These are phyloP conservation scores for Penicillium sumatraense DNA, from an alignment of 2,329 filamentous ascomycete species.

Conservation along the genomic window DNA sequence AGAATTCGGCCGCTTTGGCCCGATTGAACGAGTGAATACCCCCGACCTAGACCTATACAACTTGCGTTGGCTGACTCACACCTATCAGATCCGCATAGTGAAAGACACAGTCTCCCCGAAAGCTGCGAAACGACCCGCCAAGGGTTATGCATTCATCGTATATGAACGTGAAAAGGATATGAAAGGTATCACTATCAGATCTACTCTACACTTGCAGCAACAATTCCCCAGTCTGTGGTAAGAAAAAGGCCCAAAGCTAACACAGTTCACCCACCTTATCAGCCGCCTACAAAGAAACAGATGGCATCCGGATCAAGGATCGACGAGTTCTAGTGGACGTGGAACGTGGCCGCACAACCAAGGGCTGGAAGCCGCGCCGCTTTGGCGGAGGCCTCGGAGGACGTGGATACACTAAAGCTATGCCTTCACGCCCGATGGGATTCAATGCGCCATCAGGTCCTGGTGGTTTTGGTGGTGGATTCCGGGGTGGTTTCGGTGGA, in stretches of 20 bases:
- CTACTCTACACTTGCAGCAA: slow-evolving; percentile 11
- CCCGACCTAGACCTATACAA: background rate
- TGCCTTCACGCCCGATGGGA: slow-evolving; percentile 71
- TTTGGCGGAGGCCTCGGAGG: slow-evolving; percentile 92
- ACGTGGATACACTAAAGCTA: slow-evolving; percentile 85
- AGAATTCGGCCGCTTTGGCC: slow-evolving; percentile 91
- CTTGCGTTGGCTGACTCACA: slow-evolving; percentile 22
- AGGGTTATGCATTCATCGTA: slow-evolving; percentile 94
- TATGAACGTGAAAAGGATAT: slow-evolving; percentile 98
- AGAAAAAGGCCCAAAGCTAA: slow-evolving; percentile 40
- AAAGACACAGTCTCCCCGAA: slow-evolving; percentile 70
- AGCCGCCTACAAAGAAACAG: slow-evolving; percentile 89
- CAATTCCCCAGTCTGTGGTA: slow-evolving; percentile 13
- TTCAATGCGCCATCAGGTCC: slow-evolving; percentile 61
- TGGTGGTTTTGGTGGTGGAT: slow-evolving; percentile 61
- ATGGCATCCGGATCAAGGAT: slow-evolving; percentile 91
- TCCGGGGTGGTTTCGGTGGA: slow-evolving; percentile 59
- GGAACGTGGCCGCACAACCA: slow-evolving; percentile 91
- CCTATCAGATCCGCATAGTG: slow-evolving; percentile 78
- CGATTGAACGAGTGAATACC: slow-evolving; percentile 80
- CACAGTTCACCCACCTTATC: slow-evolving; percentile 51
- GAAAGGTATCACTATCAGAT: slow-evolving; percentile 73
- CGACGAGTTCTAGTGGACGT: slow-evolving; percentile 93
- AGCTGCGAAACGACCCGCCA: slow-evolving; percentile 79
- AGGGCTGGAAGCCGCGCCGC: slow-evolving; percentile 88